These are phyloP conservation scores for Aspergillus chevalieri DNA, from an alignment of 2,329 filamentous ascomycete species.

Conservation along the genomic window DNA sequence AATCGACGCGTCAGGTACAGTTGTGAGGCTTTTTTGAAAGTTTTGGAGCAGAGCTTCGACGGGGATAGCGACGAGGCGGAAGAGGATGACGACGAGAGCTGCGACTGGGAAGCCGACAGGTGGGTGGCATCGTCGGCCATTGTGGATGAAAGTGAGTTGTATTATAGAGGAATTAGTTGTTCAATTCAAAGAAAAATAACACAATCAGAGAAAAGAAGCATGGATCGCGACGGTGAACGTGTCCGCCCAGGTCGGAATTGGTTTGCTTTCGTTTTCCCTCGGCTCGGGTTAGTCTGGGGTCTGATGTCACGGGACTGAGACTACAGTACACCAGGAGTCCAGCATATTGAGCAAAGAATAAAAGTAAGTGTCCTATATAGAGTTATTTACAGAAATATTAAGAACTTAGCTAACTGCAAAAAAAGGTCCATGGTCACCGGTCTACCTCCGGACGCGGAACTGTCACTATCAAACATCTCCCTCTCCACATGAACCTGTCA, in stretches of 20 bases:
- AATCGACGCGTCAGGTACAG: conserved; percentile 91
- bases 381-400: too few relatives aligned
- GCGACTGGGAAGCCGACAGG: conserved; percentile 41
- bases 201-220: conserved; percentile 4
- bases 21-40: conserved; percentile 88
- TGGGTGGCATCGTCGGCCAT: conserved; percentile 26
- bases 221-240: conserved; percentile 4
- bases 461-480: too few relatives aligned
- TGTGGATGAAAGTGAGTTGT: conserved; percentile 10
- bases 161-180: not conserved
- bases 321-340: too few relatives aligned
- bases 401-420: too few relatives aligned
- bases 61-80: conserved; percentile 64
- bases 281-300: conserved; percentile 29
- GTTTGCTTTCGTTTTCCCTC: conserved; percentile 26
- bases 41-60: conserved; percentile 65
- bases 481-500: too few relatives aligned
- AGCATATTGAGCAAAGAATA: too few relatives aligned
- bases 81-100: conserved; percentile 62
- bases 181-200: not conserved
- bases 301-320: conserved; percentile 25
- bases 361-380: too few relatives aligned
- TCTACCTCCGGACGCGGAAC: too few relatives aligned
- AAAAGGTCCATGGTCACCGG: too few relatives aligned
- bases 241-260: conserved; percentile 12